Evolutionary conservation across 1,284 basidiomycete species (phyloP), one percentile per base, ranked within the genome.

Genomic region (Trametes sp.): DNA sequence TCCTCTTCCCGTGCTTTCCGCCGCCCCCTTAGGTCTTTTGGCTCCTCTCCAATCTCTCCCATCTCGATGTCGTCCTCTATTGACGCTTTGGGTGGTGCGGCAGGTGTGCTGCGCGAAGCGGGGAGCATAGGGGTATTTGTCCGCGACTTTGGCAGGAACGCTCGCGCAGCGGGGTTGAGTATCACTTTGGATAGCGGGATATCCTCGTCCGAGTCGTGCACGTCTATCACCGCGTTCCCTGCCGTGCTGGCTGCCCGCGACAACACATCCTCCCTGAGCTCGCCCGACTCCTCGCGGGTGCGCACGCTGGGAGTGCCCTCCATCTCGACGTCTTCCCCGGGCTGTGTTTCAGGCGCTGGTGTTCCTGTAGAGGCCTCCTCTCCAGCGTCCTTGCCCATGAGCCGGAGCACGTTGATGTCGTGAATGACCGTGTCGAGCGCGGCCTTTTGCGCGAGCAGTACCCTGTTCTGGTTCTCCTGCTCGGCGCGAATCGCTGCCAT

Each of bases 1-100:
- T 94, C 92, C 69, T 92, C 90, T 62, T 84, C 78, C 28, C 72
- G 66, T 45, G 74, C 60, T 65, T 84, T 87, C 73, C 80, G 86
- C 73, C 84, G 85, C 57, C 68, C 73, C 68, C 84, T 80, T 45
- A 71, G 73, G 36, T 79, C 80, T 62, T 79, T 84, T 4, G 84
- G 84, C 57, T 86, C 84, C 72, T 93, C 91, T 62, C 89, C 87
- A 4, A 93, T 83, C 72, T 93, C 91, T n/a, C 91, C 91, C 91
- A 93, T 93, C 75, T 93, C 91, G 62, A 93, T 92, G 66, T 93
- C 90, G 65, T 90, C 84, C 53, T 84, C 83, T 23, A 75, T 76
- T 41, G 72, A 68, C 71, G 79, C 70, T 45, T 57, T 66, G 13
- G 59, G 29, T 8, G 68, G 64, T 31, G 63, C 54, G 19, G 70